Evolutionary conservation across 2,329 filamentous ascomycete genomes (phyloP).

Genomic region (Cercospora beticola): DNA sequence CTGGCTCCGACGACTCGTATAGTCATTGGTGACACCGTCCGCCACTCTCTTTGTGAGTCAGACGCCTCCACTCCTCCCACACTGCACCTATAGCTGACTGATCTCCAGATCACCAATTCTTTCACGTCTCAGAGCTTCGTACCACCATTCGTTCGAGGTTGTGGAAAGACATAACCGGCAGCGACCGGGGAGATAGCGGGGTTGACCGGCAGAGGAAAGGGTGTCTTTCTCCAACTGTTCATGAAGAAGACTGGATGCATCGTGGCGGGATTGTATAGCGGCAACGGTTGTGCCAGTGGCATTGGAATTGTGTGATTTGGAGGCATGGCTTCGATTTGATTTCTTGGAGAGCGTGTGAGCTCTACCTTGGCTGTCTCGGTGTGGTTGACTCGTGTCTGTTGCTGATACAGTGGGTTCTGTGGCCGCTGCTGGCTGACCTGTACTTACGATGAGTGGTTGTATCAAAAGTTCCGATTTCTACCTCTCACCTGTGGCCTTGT

Average conservation of each 20-base stretch:
- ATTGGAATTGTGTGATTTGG: conserved; percentile 24
- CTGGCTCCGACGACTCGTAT: background rate
- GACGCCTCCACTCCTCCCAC: background rate
- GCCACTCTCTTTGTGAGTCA: background rate
- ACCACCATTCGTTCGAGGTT: conserved; percentile 13
- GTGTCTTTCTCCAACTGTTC: conserved; percentile 57
- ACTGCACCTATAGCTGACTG: background rate
- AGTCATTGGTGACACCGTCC: conserved; percentile 1
- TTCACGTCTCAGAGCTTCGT: conserved; percentile 30
- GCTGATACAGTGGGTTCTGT: conserved; percentile 28
- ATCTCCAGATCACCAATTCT: background rate
- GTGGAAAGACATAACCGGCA: conserved; percentile 44
- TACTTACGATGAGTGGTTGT: background rate
- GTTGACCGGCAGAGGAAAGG: conserved; percentile 45
- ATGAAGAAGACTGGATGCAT: conserved; percentile 78
- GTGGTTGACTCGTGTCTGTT: conserved; percentile 33
- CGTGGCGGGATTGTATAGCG: conserved; percentile 56
- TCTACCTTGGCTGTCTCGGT: conserved; percentile 29
- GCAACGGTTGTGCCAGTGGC: conserved; percentile 1
- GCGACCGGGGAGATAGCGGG: conserved; percentile 46
- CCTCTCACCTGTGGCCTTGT: conserved; percentile 19
- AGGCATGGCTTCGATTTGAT: conserved; percentile 54
- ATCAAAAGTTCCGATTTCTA: background rate
- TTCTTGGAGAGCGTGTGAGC: conserved; percentile 35
- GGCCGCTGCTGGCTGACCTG: conserved; percentile 18